These are phyloP conservation scores for Metschnikowia koreensis DNA, from an alignment of 805 yeast species.

Conservation along the genomic window DNA sequence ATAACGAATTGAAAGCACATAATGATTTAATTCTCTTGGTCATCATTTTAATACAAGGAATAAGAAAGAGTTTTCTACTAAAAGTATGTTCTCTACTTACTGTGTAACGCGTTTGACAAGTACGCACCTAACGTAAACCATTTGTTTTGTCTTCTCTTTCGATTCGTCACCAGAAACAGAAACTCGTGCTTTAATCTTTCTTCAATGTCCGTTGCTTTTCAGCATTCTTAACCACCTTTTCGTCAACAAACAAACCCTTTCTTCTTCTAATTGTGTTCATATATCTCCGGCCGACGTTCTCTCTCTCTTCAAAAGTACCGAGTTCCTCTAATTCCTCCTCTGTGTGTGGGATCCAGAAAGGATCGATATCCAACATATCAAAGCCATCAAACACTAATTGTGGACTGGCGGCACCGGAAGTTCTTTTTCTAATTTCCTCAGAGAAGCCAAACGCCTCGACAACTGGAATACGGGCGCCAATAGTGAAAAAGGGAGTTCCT, in stretches of 20 bases:
- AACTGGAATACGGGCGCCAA: conserved; percentile 84
- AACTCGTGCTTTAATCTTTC: conserved; percentile 44
- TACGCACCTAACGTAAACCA: too few species aligned
- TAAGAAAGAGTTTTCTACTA: too few species aligned
- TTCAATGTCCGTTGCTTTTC: conserved; percentile 91
- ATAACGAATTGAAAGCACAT: too few species aligned
- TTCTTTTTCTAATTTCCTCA: conserved; percentile 87
- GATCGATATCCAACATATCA: conserved; percentile 85
- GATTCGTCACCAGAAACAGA: too few species aligned
- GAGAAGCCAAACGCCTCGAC: conserved; percentile 96
- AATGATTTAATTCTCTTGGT: too few species aligned
- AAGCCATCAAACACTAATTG: conserved; percentile 89
- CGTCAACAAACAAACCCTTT: conserved; percentile 87
- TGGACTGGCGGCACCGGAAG: conserved; percentile 97
- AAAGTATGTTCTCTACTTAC: too few species aligned
- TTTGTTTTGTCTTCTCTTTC: too few species aligned
- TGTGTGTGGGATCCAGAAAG: conserved; percentile 98
- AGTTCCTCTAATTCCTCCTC: conserved; percentile 92
- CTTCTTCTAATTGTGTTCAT: conserved; percentile 79
- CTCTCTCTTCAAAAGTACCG: conserved; percentile 91
- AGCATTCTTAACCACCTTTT: conserved; percentile 85
- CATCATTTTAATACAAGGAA: too few species aligned
- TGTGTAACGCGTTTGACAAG: too few species aligned
- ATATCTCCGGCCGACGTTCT: conserved; percentile 83
- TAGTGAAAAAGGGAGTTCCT: conserved; percentile 94